phyloP scores from a whole-genome alignment of 169 alveolate species.

The Cryptosporidium canis region DNA sequence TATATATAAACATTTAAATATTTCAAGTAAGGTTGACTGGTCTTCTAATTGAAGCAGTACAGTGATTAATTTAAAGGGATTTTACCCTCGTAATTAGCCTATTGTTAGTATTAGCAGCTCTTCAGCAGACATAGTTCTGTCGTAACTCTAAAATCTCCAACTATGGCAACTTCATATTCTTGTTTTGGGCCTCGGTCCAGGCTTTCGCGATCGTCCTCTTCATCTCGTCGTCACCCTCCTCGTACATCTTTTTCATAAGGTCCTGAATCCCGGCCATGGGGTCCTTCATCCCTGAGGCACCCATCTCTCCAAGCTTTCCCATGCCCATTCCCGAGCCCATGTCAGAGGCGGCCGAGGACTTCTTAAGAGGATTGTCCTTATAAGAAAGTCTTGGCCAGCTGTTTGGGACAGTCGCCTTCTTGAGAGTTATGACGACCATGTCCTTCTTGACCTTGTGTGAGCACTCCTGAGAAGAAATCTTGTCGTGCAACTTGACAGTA shows the following conservation, averaged over 20 bases:
- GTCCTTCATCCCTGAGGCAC: conserved; percentile 74
- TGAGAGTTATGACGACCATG: conserved; percentile 41
- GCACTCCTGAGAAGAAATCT: conserved; percentile 3
- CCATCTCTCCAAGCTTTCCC: conserved; percentile 58
- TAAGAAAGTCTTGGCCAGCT: conserved; percentile 67
- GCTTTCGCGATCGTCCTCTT: conserved; percentile 94
- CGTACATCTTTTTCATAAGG: conserved; percentile 82
- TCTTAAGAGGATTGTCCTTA: conserved; percentile 73
- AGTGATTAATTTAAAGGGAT: background rate
- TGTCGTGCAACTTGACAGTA: conserved; percentile 29
- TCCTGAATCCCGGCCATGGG: conserved; percentile 80
- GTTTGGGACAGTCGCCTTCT: background rate
- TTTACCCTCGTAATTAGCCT: too few species aligned
- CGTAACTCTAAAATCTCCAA: too few species aligned
- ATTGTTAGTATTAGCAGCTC: too few species aligned
- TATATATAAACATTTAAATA: too few species aligned
- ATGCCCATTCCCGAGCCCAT: conserved; percentile 58
- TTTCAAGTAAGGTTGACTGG: too few species aligned
- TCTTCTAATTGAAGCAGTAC: background rate
- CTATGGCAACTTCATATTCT: conserved; percentile 37
- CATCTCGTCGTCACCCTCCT: conserved; percentile 91
- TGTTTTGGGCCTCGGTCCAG: conserved; percentile 85
- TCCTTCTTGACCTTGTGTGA: conserved; percentile 38
- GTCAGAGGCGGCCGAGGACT: conserved; percentile 58
- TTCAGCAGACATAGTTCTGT: too few species aligned